These are phyloP conservation scores for Balamuthia mandrillaris DNA, from an alignment of 208 protist genomes.

Conservation along the genomic window DNA sequence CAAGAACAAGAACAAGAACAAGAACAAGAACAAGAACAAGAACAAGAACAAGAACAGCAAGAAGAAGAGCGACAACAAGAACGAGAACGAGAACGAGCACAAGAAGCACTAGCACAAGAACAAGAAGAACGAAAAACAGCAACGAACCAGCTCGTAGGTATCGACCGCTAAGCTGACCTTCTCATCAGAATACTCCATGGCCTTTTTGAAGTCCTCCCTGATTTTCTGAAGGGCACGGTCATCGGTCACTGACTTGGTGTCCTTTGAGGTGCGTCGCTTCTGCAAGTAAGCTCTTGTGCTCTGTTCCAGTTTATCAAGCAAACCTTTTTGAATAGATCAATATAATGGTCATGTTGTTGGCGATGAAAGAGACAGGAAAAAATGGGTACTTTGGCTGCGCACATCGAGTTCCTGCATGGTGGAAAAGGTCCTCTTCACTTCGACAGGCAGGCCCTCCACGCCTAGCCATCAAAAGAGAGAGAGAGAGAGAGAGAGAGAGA, in stretches of 20 bases:
- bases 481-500: not conserved
- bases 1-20: too few relatives aligned
- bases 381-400: not conserved
- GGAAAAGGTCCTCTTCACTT: constrained; percentile 48
- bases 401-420: constrained; percentile 51
- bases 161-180: constrained; percentile 54
- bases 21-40: too few relatives aligned
- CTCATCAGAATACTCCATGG: constrained; percentile 54
- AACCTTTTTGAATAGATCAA: not conserved
- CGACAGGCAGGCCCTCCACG: constrained; percentile 42
- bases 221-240: constrained; percentile 27
- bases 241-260: not conserved
- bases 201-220: constrained; percentile 38
- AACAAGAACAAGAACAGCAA: too few relatives aligned
- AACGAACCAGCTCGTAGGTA: constrained; percentile 56
- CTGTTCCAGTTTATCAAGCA: constrained; percentile 33
- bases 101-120: not conserved
- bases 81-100: too few relatives aligned
- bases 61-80: too few relatives aligned
- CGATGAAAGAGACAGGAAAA: not conserved
- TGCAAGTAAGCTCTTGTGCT: not conserved
- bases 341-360: not conserved
- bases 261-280: not conserved
- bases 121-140: not conserved
- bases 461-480: not conserved